Evolutionary conservation across 805 yeast species (phyloP), one percentile per base, ranked within the genome.

Genomic region (Candida xyloterini): DNA sequence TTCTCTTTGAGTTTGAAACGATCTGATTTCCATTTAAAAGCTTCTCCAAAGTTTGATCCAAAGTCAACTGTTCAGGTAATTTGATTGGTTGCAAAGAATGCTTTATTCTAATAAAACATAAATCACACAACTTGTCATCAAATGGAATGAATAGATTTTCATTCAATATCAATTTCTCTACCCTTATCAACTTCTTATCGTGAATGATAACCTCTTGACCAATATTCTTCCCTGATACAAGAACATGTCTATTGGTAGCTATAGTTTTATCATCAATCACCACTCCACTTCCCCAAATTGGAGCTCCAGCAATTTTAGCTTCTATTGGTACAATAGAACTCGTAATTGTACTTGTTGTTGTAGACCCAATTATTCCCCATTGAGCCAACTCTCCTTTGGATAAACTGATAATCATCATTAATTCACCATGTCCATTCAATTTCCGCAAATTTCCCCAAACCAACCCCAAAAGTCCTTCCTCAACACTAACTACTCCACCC

Each of bases 211-310:
- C 29, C 2, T 48, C 18, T 48, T 50, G n/a, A 56, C 50, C 47
- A 3, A 43, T 23, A 4, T 23, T 25, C 1, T 28, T 40, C n/a
- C 30, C 33, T 7, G 38, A 42, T 35, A 53, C 35, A 14, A 55
- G 40, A 1, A 71, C 77, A 46, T 72, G 77, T 26, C 57, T 38
- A 45, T 72, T 72, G 6, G 76, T 71, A 5, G 69, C 52, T 4
- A 72, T 39, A 5, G 66, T 55, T 11, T 48, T 45, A 1, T 44
- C 27, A 28, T 60, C 56, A 38, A 65, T 57, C n/a, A 62, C 44
- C 1, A 70, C 59, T 14, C 73, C 66, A 6, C 73, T 64, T 1
- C 76, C 77, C 76, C 77, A 71, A n/a, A 48, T 51, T 6, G 27
- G 27, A 2, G 26, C 15, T 1, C 52, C 53, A 10, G 38, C 23